Percentiles rank a stretch among this genome's conserved stretches.
Conservation (phyloP, 192 early-diverging fungal genomes). For the Entomortierella beljakovae region DNA sequence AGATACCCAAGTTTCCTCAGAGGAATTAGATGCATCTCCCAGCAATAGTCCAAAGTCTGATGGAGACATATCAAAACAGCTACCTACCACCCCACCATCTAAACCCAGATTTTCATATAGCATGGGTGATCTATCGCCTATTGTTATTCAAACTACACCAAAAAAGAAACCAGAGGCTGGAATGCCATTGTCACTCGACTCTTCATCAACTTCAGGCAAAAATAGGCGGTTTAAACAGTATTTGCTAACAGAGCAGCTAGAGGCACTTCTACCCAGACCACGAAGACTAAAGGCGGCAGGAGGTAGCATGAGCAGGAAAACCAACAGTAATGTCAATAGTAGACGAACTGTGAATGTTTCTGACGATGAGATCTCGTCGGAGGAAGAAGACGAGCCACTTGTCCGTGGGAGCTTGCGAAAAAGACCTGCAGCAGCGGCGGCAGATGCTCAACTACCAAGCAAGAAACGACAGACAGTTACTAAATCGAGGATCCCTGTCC, state of each 20-base stretch:
- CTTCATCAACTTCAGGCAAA: not conserved
- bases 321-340: not conserved
- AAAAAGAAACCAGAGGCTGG: slow-evolving; percentile 41
- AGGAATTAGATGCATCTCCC: not conserved
- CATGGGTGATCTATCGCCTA: slow-evolving; percentile 3
- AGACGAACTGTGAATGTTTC: too few species aligned
- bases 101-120: not conserved
- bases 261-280: slow-evolving; percentile 24
- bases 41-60: not conserved
- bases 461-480: slow-evolving; percentile 1
- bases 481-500: not conserved
- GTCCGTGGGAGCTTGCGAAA: not conserved
- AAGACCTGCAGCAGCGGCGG: not conserved
- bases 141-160: slow-evolving; percentile 17
- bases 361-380: not conserved
- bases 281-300: not conserved
- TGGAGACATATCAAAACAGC: too few species aligned
- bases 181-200: slow-evolving; percentile 18
- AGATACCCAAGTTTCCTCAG: not conserved
- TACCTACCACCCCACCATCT: too few species aligned
- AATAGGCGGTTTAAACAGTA: not conserved
- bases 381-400: slow-evolving; percentile 14
- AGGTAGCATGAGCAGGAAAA: not conserved
- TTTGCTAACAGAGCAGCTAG: slow-evolving; percentile 22
- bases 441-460: not conserved